Conservation (phyloP, 2,329 filamentous ascomycete species). For the Fragosphaeria purpurea region DNA sequence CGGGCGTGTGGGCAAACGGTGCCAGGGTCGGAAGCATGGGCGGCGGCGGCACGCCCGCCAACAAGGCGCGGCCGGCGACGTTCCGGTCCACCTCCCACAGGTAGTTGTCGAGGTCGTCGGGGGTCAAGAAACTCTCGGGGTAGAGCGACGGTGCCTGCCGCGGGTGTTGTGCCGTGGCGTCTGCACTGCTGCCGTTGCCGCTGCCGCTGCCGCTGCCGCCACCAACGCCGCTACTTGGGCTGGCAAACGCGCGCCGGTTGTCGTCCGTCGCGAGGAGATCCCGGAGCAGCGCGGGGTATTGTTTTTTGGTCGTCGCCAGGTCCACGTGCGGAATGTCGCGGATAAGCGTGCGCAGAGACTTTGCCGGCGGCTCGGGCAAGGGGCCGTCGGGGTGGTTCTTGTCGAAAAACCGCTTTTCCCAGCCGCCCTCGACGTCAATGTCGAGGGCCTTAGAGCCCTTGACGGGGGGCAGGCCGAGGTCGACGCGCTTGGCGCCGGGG, state of each 20-base stretch:
- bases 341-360: conserved; percentile 41
- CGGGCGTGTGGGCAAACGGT: conserved; percentile 31
- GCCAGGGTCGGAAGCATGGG: conserved; percentile 39
- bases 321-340: conserved; percentile 41
- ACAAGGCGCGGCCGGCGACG: conserved; percentile 33
- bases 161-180: too few relatives aligned
- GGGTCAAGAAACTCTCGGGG: conserved; percentile 56
- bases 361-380: conserved; percentile 43
- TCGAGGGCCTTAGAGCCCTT: conserved; percentile 52
- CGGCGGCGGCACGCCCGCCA: conserved; percentile 17
- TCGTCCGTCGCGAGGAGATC: conserved; percentile 35
- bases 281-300: conserved; percentile 47
- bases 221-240: not conserved
- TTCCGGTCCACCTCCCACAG: conserved; percentile 52
- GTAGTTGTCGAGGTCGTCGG: conserved; percentile 65
- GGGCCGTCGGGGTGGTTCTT: conserved; percentile 79
- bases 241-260: conserved; percentile 13
- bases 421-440: conserved; percentile 55
- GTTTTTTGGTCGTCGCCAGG: conserved; percentile 47
- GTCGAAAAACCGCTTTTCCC: conserved; percentile 58
- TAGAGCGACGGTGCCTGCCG: conserved; percentile 17
- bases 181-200: conserved; percentile 17
- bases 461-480: conserved; percentile 44
- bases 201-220: conserved; percentile 24
- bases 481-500: conserved; percentile 62